Base-by-base conservation (phyloP, 2,329 filamentous ascomycete genomes). In the Aureobasidium mangrovei region DNA sequence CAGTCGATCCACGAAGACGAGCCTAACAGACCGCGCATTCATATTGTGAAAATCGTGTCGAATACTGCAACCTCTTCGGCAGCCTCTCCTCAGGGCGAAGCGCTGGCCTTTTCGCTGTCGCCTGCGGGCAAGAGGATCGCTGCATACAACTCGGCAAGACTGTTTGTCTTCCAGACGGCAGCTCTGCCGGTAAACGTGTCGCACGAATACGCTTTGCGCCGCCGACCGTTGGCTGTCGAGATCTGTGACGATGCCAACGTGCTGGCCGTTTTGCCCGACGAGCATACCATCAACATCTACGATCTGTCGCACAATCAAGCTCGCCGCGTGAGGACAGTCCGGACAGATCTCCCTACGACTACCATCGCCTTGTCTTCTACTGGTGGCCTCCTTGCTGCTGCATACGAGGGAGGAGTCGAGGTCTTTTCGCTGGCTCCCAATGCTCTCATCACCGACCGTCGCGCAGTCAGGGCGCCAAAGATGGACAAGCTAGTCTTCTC, bases 371-470 rank as follows among this genome's bases (percentile, higher is more conserved):
- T 95, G 31, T 91, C 89, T 0, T 86, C 88, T 1, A 87, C 83
- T 56, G 88, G 88, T 38, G 83, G 83, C 27, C 84, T 95, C 3
- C 72, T 95, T 45, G 89, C 89, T n/a, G 85, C 88, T 29, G 88
- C 89, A 4, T 95, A 91, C 67, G 84, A 91, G 66, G 86, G 86
- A 44, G 87, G 87, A 7, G 89, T 95, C 56, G 89, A 95, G 68
- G 86, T 95, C 0, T 85, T 87, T 47, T 87, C 88, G 5, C 70
- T 95, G 32, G 80, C 80, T 54, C 74, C 83, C 2, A 79, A 74
- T 54, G 82, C 81, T 6, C 59, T 68, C 24, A 61, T 65, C 4
- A 68, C 67, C 4, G 67, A 69, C 47, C 61, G 67, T 12, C 58
- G 67, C 59, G 67, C 67, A 6, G 65, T 68, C 2, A 58, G 67